phyloP scores from a whole-genome alignment of 75 land plant genomes.

The Cryptomeria japonica region DNA sequence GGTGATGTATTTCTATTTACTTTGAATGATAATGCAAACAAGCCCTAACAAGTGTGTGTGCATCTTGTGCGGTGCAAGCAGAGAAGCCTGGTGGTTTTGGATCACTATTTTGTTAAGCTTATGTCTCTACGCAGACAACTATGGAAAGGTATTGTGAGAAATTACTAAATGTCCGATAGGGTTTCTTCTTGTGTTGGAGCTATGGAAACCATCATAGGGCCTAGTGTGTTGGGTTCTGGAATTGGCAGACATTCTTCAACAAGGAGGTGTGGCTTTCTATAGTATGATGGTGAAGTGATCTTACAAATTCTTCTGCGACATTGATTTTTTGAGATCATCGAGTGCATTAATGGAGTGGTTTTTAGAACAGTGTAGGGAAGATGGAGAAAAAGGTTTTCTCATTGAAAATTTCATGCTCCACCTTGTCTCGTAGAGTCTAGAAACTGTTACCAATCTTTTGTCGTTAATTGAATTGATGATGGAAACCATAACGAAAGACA shows the following conservation, averaged over 20 bases:
- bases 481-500: background rate
- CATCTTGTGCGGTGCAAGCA: background rate
- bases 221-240: background rate
- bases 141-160: background rate
- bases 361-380: background rate
- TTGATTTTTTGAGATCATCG: background rate
- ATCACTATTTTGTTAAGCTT: background rate
- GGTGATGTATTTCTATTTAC: background rate
- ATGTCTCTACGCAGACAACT: background rate
- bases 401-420: background rate
- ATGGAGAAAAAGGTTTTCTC: background rate
- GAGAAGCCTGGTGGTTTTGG: background rate
- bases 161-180: background rate
- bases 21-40: background rate
- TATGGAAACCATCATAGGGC: background rate
- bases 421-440: background rate
- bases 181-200: background rate
- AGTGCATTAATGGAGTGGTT: background rate
- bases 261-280: background rate
- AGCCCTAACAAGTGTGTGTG: background rate
- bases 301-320: background rate
- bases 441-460: background rate
- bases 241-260: background rate
- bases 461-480: background rate
- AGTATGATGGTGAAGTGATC: background rate